Evolutionary conservation across 768 basidiomycete genomes (phyloP), one percentile per base, ranked within the genome.

Genomic region (Calvatia gigantea): DNA sequence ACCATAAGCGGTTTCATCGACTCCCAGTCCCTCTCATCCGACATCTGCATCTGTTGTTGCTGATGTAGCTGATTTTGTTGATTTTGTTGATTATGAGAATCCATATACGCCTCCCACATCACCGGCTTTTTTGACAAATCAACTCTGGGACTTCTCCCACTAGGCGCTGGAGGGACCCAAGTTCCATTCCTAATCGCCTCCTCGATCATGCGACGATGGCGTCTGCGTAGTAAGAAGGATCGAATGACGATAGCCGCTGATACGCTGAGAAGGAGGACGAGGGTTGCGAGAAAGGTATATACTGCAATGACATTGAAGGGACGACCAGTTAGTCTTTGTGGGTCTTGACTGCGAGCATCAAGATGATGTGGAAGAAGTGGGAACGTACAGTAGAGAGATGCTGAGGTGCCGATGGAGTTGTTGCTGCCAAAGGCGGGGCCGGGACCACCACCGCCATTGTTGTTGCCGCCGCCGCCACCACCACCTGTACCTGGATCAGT

Each of bases 181-280:
- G 84, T 83, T 7, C 85, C 85, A 56, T 83, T 81, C 21, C 78
- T 73, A 59, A 86, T 86, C 15, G 84, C 85, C 57, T 86, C 83
- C 50, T 81, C 83, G 29, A 86, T 71, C 62, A 83, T 65, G 5
- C 74, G 75, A 15, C 81, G 77, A 54, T 84, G 82, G 3, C 87
- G 78, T 12, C 84, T 70, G 2, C 87, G 77, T n/a, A 87, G 73
- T 37, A 87, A 58, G 56, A 86, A 75, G 19, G 84, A 86, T 32
- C 87, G 83, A 43, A 80, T 60, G 57, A 88, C 79, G 64, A 88
- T 86, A 11, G 84, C 84, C 2, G 79, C 79, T 7, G 85, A 86
- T n/a, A 89, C 81, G 37, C 75, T 73, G 21, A 88, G 77, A 17
- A 89, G 79, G 19, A 87, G 79, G 57, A 87, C 77, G 48, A 88